Conservation (phyloP, 306 rosid species). For the Vigna mungo region DNA sequence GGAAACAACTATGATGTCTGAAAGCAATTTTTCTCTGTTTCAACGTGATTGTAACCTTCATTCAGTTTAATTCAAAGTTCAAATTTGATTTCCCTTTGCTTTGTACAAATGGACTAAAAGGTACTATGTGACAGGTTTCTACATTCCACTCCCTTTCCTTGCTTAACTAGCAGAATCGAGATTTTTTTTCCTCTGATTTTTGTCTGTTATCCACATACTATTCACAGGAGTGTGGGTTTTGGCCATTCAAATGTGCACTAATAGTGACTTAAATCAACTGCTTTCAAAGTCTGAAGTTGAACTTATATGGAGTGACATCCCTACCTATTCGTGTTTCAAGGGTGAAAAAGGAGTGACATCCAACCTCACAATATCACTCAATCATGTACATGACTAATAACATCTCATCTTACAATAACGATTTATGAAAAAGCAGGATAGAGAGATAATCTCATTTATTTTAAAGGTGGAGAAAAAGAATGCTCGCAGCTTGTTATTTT, state of each 20-base stretch:
- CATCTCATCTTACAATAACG: background rate
- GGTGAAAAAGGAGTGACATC: background rate
- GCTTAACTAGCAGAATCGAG: background rate
- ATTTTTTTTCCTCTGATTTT: conserved; percentile 10
- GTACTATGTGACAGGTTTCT: background rate
- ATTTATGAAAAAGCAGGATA: background rate
- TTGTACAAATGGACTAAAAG: no score
- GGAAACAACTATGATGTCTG: background rate
- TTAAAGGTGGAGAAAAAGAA: background rate
- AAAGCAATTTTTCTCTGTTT: conserved; percentile 1
- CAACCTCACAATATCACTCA: background rate
- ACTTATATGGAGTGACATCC: background rate
- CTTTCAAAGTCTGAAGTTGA: conserved; percentile 29
- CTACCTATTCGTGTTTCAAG: conserved; percentile 22
- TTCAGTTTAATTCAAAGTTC: conserved; percentile 21
- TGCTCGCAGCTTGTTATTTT: background rate
- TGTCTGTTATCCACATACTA: background rate
- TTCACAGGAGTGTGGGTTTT: background rate
- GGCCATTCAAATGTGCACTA: background rate
- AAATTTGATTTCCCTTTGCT: conserved; percentile 32
- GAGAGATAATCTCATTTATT: background rate
- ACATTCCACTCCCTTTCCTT: conserved; percentile 15
- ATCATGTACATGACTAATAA: background rate
- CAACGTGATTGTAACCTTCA: conserved; percentile 13
- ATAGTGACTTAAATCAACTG: conserved; percentile 30